Conservation (phyloP, 2,329 filamentous ascomycete species). For the Orbilia javanica region DNA sequence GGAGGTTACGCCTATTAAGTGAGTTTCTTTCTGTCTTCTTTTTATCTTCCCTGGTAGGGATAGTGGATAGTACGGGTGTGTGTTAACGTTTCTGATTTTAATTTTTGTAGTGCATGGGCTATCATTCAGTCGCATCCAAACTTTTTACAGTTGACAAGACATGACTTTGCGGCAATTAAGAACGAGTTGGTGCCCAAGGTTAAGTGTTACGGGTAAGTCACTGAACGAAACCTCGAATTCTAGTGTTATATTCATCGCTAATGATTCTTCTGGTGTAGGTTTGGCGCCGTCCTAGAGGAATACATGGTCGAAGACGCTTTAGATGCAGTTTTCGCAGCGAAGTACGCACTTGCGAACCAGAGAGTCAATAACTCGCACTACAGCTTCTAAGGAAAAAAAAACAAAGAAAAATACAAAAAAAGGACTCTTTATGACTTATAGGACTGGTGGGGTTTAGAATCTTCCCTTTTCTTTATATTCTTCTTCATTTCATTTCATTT, state of each 20-base stretch:
- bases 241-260: background rate
- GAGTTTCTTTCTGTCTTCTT: constrained; percentile 36
- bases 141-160: constrained; percentile 74
- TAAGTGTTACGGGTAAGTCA: constrained; percentile 88
- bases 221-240: background rate
- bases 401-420: background rate
- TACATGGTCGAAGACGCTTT: constrained; percentile 82
- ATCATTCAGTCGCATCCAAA: constrained; percentile 80
- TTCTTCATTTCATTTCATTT: constrained; percentile 11
- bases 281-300: constrained; percentile 75
- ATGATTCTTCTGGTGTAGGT: constrained; percentile 67
- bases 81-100: background rate
- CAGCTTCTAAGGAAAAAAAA: constrained; percentile 34
- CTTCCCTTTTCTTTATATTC: background rate
- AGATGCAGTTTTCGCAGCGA: constrained; percentile 76
- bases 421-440: background rate
- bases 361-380: constrained; percentile 54
- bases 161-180: constrained; percentile 79
- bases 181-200: constrained; percentile 83
- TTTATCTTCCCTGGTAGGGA: background rate
- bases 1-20: constrained; percentile 84
- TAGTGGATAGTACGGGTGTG: background rate
- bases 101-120: constrained; percentile 80
- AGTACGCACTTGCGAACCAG: constrained; percentile 64
- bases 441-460: background rate